Evolutionary conservation across 192 early-diverging fungal genomes (phyloP), one percentile per base, ranked within the genome.

Genomic region (Gigaspora rosea): DNA sequence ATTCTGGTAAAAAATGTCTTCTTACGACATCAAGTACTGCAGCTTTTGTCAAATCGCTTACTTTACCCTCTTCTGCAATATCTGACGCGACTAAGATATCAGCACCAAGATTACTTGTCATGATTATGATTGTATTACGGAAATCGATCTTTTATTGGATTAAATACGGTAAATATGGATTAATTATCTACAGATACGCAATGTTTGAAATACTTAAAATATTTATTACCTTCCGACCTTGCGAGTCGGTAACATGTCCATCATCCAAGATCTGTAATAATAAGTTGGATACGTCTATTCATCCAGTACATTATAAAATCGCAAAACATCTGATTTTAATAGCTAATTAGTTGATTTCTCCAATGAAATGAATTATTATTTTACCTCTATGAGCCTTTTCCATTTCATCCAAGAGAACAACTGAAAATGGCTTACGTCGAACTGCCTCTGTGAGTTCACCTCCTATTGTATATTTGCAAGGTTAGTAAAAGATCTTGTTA

Each of bases 211-310:
- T 41, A 16, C 22, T 7, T 15, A 20, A 54, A n/a, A 20, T 36
- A 54, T 48, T 56, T 7, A 8, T 58, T 74, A 61, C 77, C 66
- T 88, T 92, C 49, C 92, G 86, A 15, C 92, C 92, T 72, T 93
- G 89, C 2, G 89, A 90, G 78, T 94, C 92, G n/a, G 91, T 93
- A 75, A 95, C 69, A 41, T 87, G 86, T 35, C 93, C 93, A 80
- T 95, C 92, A 71, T 94, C 94, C 10, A 99, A 87, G 0, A 99
- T 88, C 81, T 99, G 97, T 22, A 99, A 88, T 32, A 99, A 88
- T 65, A 99, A 80, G 80, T 99, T 98, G 68, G 95, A 86, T 3
- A 99, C 96, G 78, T 98, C 94, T 69, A 76, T 81, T 81, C 1
- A 64, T 36, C 32, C 41, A 41, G 27, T 41, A 41, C 41, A 41